Conservation (phyloP, 495 filamentous ascomycete species). For the Tuber microsphaerosporum region DNA sequence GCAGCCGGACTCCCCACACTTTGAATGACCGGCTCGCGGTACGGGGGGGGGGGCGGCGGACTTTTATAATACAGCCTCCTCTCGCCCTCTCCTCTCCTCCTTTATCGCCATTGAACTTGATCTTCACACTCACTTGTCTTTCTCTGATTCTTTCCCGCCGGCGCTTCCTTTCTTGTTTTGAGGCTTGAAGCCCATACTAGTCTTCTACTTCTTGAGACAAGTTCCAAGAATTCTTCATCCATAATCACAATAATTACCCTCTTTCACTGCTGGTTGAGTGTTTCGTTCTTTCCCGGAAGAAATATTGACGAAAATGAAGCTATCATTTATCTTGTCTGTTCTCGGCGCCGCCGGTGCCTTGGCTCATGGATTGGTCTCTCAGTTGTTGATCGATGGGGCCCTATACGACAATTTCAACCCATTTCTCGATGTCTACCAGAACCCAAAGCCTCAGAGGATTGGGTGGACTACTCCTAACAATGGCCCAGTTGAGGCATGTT, state of each 20-base stretch:
- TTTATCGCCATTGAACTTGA: slow-evolving; percentile 14
- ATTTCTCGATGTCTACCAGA: slow-evolving; percentile 40
- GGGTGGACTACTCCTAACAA: slow-evolving; percentile 51
- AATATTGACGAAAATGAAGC: slow-evolving; percentile 31
- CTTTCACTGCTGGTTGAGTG: slow-evolving; percentile 19
- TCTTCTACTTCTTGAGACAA: slow-evolving; percentile 7
- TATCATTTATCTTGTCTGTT: slow-evolving; percentile 40
- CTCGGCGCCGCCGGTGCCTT: slow-evolving; percentile 51
- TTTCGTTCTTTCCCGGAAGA: slow-evolving; percentile 17
- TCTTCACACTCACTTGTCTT: slow-evolving; percentile 23
- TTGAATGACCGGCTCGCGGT: background rate
- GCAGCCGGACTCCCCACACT: background rate
- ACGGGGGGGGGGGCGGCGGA: background rate
- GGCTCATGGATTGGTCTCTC: slow-evolving; percentile 58
- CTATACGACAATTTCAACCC: slow-evolving; percentile 50
- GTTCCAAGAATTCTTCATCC: slow-evolving; percentile 1
- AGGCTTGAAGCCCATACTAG: slow-evolving; percentile 29
- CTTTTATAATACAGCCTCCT: slow-evolving; percentile 15
- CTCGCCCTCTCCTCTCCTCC: background rate
- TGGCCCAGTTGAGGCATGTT: slow-evolving; percentile 48
- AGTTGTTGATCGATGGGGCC: slow-evolving; percentile 55
- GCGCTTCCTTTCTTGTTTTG: slow-evolving; percentile 21
- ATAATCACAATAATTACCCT: slow-evolving; percentile 3
- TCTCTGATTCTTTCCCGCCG: slow-evolving; percentile 15
- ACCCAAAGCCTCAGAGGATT: slow-evolving; percentile 45